A percentile compares a stretch with the other conserved stretches of the same genome.
Evolutionary conservation across 2,329 filamentous ascomycete species (phyloP).

Genomic region (Aspergillus jensenii): DNA sequence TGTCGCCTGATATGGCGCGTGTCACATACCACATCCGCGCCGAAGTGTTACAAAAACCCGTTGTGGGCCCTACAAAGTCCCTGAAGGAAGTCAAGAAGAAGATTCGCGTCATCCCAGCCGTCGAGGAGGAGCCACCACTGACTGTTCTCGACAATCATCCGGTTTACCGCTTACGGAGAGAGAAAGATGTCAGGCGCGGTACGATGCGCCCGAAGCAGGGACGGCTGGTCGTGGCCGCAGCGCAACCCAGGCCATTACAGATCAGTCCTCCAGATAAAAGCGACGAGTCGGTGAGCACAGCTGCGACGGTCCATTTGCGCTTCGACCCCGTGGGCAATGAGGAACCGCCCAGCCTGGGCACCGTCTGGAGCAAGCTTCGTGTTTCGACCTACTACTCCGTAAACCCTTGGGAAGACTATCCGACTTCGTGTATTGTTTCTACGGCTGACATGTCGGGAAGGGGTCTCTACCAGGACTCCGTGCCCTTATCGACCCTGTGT

Average conservation of each 20-base stretch:
- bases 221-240: slow-evolving; percentile 56
- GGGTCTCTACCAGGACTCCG: slow-evolving; percentile 53
- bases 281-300: slow-evolving; percentile 50
- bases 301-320: slow-evolving; percentile 57
- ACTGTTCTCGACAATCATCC: slow-evolving; percentile 47
- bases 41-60: slow-evolving; percentile 33
- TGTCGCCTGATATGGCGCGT: slow-evolving; percentile 62
- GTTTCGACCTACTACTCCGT: slow-evolving; percentile 59
- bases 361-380: slow-evolving; percentile 55
- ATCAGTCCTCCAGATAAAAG: slow-evolving; percentile 45
- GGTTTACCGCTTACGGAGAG: slow-evolving; percentile 54
- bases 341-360: slow-evolving; percentile 54
- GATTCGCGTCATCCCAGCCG: slow-evolving; percentile 59
- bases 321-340: slow-evolving; percentile 59
- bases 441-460: slow-evolving; percentile 44
- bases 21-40: slow-evolving; percentile 58
- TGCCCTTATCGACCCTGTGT: slow-evolving; percentile 56
- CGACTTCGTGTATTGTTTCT: slow-evolving; percentile 43
- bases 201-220: slow-evolving; percentile 60
- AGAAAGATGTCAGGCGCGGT: slow-evolving; percentile 62
- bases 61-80: slow-evolving; percentile 29
- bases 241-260: slow-evolving; percentile 58
- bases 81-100: slow-evolving; percentile 55
- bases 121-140: slow-evolving; percentile 61
- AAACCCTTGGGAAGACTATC: slow-evolving; percentile 51